Evolutionary conservation across 768 basidiomycete genomes (phyloP).

Genomic region (Trametes coccinea): DNA sequence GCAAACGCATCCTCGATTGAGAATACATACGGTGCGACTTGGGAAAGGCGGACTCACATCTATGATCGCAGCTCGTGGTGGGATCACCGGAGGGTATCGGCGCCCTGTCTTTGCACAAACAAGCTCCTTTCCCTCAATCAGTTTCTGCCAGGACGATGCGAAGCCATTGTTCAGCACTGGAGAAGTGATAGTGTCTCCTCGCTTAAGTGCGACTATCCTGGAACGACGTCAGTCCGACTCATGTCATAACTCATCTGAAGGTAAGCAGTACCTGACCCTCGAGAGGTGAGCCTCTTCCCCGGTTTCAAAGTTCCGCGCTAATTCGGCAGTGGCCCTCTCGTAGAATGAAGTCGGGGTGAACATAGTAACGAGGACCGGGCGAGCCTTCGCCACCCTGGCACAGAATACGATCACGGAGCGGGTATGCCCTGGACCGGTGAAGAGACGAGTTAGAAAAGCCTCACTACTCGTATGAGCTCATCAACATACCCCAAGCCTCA

Average conservation of each 20-base stretch:
- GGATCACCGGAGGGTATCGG: background rate
- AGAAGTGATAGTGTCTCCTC: background rate
- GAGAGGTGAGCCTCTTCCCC: background rate
- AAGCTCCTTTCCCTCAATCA: conserved; percentile 4
- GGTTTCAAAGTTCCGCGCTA: conserved; percentile 11
- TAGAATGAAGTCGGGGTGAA: conserved; percentile 3
- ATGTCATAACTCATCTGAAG: too few species aligned
- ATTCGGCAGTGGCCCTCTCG: conserved; percentile 2
- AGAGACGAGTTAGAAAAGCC: too few species aligned
- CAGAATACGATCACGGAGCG: background rate
- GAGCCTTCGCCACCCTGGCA: background rate
- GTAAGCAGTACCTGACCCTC: background rate
- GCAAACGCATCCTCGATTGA: background rate
- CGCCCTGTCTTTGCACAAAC: conserved; percentile 12
- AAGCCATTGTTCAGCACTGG: conserved; percentile 2
- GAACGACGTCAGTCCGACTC: too few species aligned
- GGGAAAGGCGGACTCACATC: conserved; percentile 14
- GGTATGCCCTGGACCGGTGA: background rate
- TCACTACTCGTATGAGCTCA: background rate
- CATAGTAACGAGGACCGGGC: background rate
- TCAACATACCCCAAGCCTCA: conserved; percentile 9
- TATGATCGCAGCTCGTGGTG: conserved; percentile 15
- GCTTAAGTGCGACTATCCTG: conserved; percentile 14
- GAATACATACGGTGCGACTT: too few species aligned
- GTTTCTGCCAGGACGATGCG: conserved; percentile 4